A percentile compares a stretch with the other conserved stretches of the same genome.
Conservation (phyloP, 2,329 filamentous ascomycete species). For the Pestalotiopsis fici region DNA sequence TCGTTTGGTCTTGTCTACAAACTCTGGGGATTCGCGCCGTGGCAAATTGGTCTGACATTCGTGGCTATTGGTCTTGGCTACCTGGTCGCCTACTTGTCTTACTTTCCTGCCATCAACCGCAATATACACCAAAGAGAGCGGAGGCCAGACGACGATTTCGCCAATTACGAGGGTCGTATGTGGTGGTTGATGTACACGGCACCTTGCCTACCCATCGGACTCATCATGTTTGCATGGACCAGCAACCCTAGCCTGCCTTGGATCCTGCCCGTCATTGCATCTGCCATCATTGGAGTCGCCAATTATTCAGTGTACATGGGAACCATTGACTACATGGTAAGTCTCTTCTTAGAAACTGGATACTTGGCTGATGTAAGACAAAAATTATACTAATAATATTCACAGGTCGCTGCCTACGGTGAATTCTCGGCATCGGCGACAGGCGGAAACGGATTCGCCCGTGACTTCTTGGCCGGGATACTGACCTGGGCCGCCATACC, state of each 20-base stretch:
- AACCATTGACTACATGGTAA: constrained; percentile 65
- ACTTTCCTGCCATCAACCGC: constrained; percentile 48
- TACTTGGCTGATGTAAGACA: no score
- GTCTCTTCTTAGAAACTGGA: neutral
- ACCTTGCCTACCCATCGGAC: constrained; percentile 59
- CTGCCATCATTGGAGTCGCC: constrained; percentile 61
- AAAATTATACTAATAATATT: neutral
- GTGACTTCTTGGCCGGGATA: constrained; percentile 66
- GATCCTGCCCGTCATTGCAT: constrained; percentile 63
- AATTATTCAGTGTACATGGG: constrained; percentile 67
- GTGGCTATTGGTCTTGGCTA: constrained; percentile 54
- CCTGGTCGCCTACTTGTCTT: constrained; percentile 57
- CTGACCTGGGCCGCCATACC: constrained; percentile 62
- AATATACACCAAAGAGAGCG: constrained; percentile 40
- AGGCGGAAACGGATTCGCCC: constrained; percentile 66
- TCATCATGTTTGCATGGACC: constrained; percentile 65
- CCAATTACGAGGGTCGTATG: constrained; percentile 62
- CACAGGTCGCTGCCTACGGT: constrained; percentile 59
- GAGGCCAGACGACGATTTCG: constrained; percentile 48
- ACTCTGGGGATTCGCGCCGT: constrained; percentile 57
- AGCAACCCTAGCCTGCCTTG: constrained; percentile 57
- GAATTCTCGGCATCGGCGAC: constrained; percentile 67
- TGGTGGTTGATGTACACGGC: constrained; percentile 62
- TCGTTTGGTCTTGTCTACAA: constrained; percentile 60
- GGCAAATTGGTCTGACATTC: constrained; percentile 35